Percentiles rank a stretch among this genome's conserved stretches.
These are phyloP conservation scores for Penicillium sp. DNA, from an alignment of 2,329 filamentous ascomycete genomes.

Conservation along the genomic window DNA sequence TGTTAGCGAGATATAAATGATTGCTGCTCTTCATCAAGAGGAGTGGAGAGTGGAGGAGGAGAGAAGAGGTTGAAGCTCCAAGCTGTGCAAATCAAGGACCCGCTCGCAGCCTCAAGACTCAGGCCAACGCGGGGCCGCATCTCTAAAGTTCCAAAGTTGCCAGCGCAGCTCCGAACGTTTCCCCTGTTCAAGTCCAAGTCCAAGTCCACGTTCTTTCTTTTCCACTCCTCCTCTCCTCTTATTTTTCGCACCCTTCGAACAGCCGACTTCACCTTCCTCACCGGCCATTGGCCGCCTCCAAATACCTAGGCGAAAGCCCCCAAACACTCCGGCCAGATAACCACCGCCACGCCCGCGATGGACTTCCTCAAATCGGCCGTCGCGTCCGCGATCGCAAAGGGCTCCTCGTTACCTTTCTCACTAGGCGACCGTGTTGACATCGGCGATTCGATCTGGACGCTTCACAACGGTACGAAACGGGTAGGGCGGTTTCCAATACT, in stretches of 20 bases:
- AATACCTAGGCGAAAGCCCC: neutral
- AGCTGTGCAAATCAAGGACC: too few species aligned
- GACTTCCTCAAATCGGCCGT: conserved; percentile 98
- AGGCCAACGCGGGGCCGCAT: conserved; percentile 23
- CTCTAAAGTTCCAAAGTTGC: neutral
- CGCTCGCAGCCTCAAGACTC: neutral
- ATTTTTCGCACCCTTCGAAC: neutral
- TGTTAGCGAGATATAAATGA: too few species aligned
- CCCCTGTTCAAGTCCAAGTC: neutral
- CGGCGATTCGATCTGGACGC: conserved; percentile 93
- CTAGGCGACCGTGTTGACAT: conserved; percentile 93
- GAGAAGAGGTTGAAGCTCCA: neutral
- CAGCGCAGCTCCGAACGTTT: neutral
- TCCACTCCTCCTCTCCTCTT: neutral
- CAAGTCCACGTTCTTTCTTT: neutral
- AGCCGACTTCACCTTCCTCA: neutral
- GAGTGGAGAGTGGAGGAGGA: too few species aligned
- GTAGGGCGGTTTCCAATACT: conserved; percentile 51
- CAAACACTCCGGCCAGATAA: conserved; percentile 15
- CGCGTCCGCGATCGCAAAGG: conserved; percentile 93
- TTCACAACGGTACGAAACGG: conserved; percentile 91
- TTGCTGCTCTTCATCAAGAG: too few species aligned
- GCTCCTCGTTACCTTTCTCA: conserved; percentile 87
- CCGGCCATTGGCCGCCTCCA: conserved; percentile 11
- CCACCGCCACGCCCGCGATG: conserved; percentile 60